Conservation (phyloP, 2,329 filamentous ascomycete species). For the Immersiporthe knoxdaviesiana region DNA sequence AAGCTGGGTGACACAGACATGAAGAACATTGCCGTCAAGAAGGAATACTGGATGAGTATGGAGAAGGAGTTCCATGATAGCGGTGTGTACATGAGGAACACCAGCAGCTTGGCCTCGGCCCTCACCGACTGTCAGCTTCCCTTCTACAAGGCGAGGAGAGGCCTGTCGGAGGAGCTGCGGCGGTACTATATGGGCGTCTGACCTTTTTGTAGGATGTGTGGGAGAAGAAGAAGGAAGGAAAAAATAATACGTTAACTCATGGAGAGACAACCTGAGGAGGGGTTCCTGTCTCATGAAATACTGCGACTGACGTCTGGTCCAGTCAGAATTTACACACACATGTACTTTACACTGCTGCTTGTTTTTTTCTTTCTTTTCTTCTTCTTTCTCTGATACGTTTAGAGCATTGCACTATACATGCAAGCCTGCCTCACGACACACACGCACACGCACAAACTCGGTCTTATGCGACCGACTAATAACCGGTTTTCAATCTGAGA, state of each 20-base stretch:
- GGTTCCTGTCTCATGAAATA: background rate
- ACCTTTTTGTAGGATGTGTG: background rate
- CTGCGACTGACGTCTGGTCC: background rate
- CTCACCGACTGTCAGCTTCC: constrained; percentile 28
- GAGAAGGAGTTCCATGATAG: constrained; percentile 66
- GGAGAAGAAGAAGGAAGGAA: background rate
- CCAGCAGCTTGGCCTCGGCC: constrained; percentile 4
- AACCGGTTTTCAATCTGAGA: background rate
- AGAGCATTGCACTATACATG: constrained; percentile 11
- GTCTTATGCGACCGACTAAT: background rate
- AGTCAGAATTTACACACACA: background rate
- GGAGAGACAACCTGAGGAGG: too few species aligned
- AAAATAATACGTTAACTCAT: background rate
- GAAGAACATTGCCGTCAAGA: constrained; percentile 70
- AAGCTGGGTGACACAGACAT: constrained; percentile 78
- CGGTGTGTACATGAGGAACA: constrained; percentile 64
- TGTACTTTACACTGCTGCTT: background rate
- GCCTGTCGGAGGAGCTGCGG: constrained; percentile 14
- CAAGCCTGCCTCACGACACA: constrained; percentile 15
- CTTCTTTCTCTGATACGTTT: background rate
- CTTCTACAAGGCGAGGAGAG: constrained; percentile 22
- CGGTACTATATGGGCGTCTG: constrained; percentile 17
- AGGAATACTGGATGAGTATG: constrained; percentile 67
- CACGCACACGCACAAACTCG: background rate
- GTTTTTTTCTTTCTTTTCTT: background rate